A percentile compares a stretch with the other conserved stretches of the same genome.
These are phyloP conservation scores for Huntiella omanensis DNA, from an alignment of 2,329 filamentous ascomycete genomes.

Conservation along the genomic window DNA sequence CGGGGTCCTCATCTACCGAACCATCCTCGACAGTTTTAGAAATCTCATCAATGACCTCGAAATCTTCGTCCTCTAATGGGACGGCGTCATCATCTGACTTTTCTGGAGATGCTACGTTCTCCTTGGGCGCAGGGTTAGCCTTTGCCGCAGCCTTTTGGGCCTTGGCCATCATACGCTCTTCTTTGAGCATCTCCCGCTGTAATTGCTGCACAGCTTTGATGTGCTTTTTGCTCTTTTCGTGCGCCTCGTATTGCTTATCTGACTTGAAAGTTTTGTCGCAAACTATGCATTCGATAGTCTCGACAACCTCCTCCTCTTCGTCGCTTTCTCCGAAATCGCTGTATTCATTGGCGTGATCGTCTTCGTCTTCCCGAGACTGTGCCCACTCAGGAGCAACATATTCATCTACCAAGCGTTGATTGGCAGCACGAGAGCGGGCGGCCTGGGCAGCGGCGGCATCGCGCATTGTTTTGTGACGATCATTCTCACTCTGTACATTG, in stretches of 20 bases:
- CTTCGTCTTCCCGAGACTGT: conserved; percentile 27
- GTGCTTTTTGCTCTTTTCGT: conserved; percentile 96
- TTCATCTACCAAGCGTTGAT: conserved; percentile 49
- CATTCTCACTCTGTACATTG: conserved; percentile 58
- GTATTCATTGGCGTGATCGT: conserved; percentile 31
- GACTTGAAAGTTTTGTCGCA: conserved; percentile 76
- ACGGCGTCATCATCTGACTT: background rate
- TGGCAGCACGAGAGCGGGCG: conserved; percentile 60
- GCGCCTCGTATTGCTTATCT: conserved; percentile 74
- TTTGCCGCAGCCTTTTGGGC: conserved; percentile 15
- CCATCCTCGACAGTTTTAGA: background rate
- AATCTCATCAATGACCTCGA: background rate
- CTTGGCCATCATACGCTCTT: conserved; percentile 30
- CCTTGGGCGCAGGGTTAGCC: background rate
- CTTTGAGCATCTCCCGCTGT: conserved; percentile 62
- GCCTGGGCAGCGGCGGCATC: conserved; percentile 71
- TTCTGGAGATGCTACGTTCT: too few species aligned
- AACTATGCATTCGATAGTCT: conserved; percentile 53
- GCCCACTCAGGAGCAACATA: conserved; percentile 16
- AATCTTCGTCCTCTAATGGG: background rate
- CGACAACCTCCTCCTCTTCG: conserved; percentile 30
- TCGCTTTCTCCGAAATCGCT: conserved; percentile 37
- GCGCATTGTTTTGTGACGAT: conserved; percentile 60
- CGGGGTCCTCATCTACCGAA: background rate
- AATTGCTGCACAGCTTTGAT: conserved; percentile 68